Evolutionary conservation across 371 early-diverging fungal genomes (phyloP).

Genomic region (Apophysomyces sp.): DNA sequence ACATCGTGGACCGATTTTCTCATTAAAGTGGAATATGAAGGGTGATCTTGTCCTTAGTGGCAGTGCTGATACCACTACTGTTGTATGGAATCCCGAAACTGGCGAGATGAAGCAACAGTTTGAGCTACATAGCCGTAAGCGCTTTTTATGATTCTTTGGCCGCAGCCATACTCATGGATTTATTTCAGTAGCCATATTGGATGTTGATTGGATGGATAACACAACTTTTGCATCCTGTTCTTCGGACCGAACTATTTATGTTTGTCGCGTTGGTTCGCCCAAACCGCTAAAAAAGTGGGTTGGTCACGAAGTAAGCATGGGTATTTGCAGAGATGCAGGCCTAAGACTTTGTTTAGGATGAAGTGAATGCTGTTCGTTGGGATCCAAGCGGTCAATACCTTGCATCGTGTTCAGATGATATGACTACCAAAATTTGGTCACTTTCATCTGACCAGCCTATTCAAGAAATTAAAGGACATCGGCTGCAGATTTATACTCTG

Average conservation of each 20-base stretch:
- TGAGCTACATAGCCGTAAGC: slow-evolving; percentile 70
- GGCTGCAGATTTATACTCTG: slow-evolving; percentile 75
- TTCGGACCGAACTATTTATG: slow-evolving; percentile 76
- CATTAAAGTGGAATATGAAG: slow-evolving; percentile 84
- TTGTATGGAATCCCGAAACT: slow-evolving; percentile 83
- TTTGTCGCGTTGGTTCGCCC: slow-evolving; percentile 72
- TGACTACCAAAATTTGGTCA: slow-evolving; percentile 72
- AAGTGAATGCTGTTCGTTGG: slow-evolving; percentile 90
- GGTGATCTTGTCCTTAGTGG: slow-evolving; percentile 82
- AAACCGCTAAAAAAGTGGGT: slow-evolving; percentile 69
- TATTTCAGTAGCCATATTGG: slow-evolving; percentile 66
- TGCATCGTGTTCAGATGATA: slow-evolving; percentile 93
- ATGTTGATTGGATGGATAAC: slow-evolving; percentile 94
- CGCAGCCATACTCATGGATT: not conserved
- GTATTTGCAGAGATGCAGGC: not conserved
- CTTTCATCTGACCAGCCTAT: slow-evolving; percentile 41
- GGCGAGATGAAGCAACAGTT: slow-evolving; percentile 81
- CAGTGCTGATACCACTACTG: slow-evolving; percentile 78
- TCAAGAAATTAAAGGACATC: slow-evolving; percentile 71
- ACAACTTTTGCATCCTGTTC: slow-evolving; percentile 91
- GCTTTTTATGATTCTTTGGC: not conserved
- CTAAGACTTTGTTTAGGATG: slow-evolving; percentile 42
- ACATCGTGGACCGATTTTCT: slow-evolving; percentile 84
- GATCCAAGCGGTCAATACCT: slow-evolving; percentile 79
- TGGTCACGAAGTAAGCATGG: slow-evolving; percentile 64